phyloP scores from a whole-genome alignment of 208 protist species.

The Crithidia sp. region DNA sequence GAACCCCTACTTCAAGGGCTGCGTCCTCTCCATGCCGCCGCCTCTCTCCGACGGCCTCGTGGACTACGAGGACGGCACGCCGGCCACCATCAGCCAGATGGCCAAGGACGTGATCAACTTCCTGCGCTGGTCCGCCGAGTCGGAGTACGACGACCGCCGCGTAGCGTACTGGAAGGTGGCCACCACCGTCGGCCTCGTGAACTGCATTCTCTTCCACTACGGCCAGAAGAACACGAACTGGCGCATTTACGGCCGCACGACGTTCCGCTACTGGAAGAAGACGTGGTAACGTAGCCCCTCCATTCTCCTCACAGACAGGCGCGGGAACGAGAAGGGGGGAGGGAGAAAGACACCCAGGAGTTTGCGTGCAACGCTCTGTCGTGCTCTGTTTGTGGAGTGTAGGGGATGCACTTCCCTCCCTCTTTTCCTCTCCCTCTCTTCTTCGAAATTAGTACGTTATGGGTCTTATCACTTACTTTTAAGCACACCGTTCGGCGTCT shows the following conservation, averaged over 20 bases:
- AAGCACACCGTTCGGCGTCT: constrained; percentile 7
- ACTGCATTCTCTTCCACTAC: constrained; percentile 86
- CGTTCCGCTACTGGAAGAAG: constrained; percentile 93
- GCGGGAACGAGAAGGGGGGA: background rate
- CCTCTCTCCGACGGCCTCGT: constrained; percentile 95
- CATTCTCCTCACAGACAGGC: background rate
- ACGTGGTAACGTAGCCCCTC: constrained; percentile 50
- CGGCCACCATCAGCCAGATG: constrained; percentile 97
- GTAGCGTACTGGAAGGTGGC: constrained; percentile 88
- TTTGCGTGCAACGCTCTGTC: no score
- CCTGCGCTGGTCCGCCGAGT: constrained; percentile 91
- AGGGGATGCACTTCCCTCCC: no score
- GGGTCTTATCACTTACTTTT: constrained; percentile 24
- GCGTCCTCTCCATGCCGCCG: constrained; percentile 97
- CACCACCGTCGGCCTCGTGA: constrained; percentile 81
- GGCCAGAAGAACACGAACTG: constrained; percentile 90
- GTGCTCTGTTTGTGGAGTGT: no score
- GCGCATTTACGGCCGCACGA: constrained; percentile 89
- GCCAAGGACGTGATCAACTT: constrained; percentile 97
- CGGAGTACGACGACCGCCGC: constrained; percentile 89
- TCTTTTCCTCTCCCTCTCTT: background rate
- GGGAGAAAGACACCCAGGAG: background rate
- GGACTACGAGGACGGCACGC: constrained; percentile 98
- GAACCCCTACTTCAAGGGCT: constrained; percentile 99
- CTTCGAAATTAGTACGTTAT: constrained; percentile 22